These are phyloP conservation scores for Neopestalotiopsis sp. DNA, from an alignment of 2,329 filamentous ascomycete genomes.

Conservation along the genomic window DNA sequence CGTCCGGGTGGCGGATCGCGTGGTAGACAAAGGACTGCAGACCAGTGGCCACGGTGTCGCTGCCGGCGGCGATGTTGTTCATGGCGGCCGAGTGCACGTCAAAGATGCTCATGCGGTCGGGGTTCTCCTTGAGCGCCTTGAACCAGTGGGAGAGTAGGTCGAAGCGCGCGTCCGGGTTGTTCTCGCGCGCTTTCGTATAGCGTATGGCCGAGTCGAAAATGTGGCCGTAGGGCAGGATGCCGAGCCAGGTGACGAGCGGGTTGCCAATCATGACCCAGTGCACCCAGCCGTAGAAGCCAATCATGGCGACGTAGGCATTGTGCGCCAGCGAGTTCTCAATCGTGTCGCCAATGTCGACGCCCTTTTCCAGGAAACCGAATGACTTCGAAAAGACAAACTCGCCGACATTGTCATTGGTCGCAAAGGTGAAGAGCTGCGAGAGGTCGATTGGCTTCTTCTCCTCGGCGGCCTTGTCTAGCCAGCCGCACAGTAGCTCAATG, in stretches of 20 bases:
- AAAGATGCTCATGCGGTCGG: constrained; percentile 12
- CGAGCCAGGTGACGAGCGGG: constrained; percentile 24
- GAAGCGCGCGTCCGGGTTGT: constrained; percentile 19
- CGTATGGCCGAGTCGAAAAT: constrained; percentile 5
- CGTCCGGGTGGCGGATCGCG: constrained; percentile 8
- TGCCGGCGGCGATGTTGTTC: background rate
- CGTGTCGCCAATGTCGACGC: constrained; percentile 30
- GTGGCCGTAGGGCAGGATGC: constrained; percentile 21
- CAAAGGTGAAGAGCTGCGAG: constrained; percentile 27
- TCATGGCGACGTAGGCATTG: constrained; percentile 20
- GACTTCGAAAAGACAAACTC: constrained; percentile 35
- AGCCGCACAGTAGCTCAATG: constrained; percentile 24
- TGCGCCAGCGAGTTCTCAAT: constrained; percentile 22
- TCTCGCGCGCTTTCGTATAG: constrained; percentile 6
- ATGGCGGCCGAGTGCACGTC: constrained; percentile 8
- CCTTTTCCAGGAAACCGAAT: constrained; percentile 34
- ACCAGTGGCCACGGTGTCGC: constrained; percentile 10
- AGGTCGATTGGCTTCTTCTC: constrained; percentile 21
- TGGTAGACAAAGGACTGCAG: constrained; percentile 16
- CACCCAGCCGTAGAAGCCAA: constrained; percentile 21
- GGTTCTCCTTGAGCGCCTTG: constrained; percentile 9
- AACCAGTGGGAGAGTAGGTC: constrained; percentile 18
- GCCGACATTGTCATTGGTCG: constrained; percentile 37
- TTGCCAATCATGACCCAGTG: constrained; percentile 23
- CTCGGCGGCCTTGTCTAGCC: constrained; percentile 24